phyloP scores from a whole-genome alignment of 202 grass and related monocot genomes.

The Zizania palustris region DNA sequence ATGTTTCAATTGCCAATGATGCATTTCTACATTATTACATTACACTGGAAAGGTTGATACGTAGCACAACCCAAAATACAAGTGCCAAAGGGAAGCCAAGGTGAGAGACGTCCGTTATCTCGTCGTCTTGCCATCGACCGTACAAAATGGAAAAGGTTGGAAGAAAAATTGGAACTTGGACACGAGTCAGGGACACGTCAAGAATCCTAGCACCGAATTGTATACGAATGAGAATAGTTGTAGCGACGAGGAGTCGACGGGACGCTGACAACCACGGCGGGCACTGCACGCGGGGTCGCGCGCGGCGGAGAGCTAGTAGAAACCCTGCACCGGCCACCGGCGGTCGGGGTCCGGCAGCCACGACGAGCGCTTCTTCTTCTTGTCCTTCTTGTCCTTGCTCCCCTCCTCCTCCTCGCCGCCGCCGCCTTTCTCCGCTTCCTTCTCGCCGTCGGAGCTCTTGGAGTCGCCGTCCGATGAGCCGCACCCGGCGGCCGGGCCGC shows the following conservation, averaged over 20 bases:
- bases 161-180: background rate
- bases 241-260: conserved; percentile 9
- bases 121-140: conserved; percentile 4
- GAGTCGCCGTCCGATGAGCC: conserved; percentile 49
- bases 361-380: conserved; percentile 69
- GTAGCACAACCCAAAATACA: background rate
- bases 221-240: background rate
- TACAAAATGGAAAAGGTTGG: background rate
- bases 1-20: background rate
- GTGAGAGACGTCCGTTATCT: background rate
- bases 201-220: conserved; percentile 2
- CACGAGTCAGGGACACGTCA: conserved; percentile 17
- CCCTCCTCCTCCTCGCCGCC: conserved; percentile 2
- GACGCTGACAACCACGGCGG: background rate
- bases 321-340: conserved; percentile 91
- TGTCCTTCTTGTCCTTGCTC: conserved; percentile 31
- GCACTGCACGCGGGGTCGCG: background rate
- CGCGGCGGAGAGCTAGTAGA: conserved; percentile 42
- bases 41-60: background rate
- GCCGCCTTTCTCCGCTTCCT: conserved; percentile 7
- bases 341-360: conserved; percentile 83
- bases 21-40: background rate
- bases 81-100: conserved; percentile 14
- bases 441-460: conserved; percentile 50
- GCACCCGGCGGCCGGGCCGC: background rate